Conservation (phyloP, 805 yeast species). For the Yarrowia bubula region DNA sequence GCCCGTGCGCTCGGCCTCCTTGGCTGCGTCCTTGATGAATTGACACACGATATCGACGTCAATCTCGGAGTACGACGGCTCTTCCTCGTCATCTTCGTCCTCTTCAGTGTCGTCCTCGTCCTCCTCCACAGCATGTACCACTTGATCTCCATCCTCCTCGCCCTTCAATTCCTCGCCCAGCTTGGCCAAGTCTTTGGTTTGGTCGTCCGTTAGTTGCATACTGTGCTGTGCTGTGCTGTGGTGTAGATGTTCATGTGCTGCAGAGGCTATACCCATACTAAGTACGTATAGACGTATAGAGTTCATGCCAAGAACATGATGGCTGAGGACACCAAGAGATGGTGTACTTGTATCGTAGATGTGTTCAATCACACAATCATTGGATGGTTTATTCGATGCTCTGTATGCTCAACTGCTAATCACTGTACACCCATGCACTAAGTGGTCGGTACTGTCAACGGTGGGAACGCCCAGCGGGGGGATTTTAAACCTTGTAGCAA, state of each 20-base stretch:
- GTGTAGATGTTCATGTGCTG: background rate
- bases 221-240: background rate
- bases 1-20: conserved; percentile 41
- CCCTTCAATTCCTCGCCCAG: conserved; percentile 21
- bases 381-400: too few relatives aligned
- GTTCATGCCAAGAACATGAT: background rate
- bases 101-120: background rate
- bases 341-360: too few relatives aligned
- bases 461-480: too few relatives aligned
- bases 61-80: background rate
- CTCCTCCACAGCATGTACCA: background rate
- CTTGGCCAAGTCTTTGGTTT: background rate
- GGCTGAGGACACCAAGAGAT: too few relatives aligned
- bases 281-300: background rate
- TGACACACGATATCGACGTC: conserved; percentile 15
- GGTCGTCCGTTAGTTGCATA: conserved; percentile 10
- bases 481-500: too few relatives aligned
- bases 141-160: background rate
- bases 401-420: too few relatives aligned
- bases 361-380: too few relatives aligned
- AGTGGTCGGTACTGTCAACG: too few relatives aligned
- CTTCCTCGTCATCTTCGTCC: background rate
- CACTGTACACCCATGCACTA: too few relatives aligned
- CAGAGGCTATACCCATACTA: background rate
- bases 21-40: conserved; percentile 19